Base-by-base conservation (phyloP, 2,329 filamentous ascomycete genomes). In the Blastomyces gilchristii region DNA sequence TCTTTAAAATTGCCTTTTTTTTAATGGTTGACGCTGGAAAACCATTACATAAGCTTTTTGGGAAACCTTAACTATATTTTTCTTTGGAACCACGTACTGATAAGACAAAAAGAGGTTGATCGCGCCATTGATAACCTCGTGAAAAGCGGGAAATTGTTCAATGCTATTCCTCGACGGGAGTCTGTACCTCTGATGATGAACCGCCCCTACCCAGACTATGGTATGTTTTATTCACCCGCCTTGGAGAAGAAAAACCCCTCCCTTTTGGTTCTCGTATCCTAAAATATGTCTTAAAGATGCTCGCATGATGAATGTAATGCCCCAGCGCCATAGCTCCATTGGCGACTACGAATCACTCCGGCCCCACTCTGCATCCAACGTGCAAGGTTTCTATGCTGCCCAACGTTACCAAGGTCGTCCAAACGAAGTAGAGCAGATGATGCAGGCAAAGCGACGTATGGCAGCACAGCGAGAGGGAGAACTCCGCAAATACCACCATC, bases 391-490 rank as follows among this genome's bases (percentile, higher is more conserved):
- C 78, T 97, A 97, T 78, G 90, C 91, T 74, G 87, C 86, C 71
- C 94, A 97, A 80, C 89, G 93, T 74, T 94, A 95, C 79, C 91
- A 93, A 79, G 85, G 82, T 81, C 91, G 82, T 80, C 91, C 83
- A 79, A 92, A 84, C 82, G 94, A 97, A 81, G 90, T 91, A 77
- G 94, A 97, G 81, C 92, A 97, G 81, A 91, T 97, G 86, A 90
- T 96, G 84, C 94, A 97, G 86, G 92, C 91, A 73, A 97, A 97
- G 85, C 91, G 94, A 82, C 89, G 93, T 83, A 95, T 97, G 90
- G 94, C 94, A 74, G 94, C 94, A 77, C 94, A 97, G 81, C 90
- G 94, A 79, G 94, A 99, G 83, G 90, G 93, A 79, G 94, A 99
- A 82, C 87, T 99, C 78, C 91, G 94, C 79, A 99, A 97, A 81